Evolutionary conservation across 106 monocot genomes (phyloP), one percentile per base, ranked within the genome.

Genomic region (Iris macrosiphon): DNA sequence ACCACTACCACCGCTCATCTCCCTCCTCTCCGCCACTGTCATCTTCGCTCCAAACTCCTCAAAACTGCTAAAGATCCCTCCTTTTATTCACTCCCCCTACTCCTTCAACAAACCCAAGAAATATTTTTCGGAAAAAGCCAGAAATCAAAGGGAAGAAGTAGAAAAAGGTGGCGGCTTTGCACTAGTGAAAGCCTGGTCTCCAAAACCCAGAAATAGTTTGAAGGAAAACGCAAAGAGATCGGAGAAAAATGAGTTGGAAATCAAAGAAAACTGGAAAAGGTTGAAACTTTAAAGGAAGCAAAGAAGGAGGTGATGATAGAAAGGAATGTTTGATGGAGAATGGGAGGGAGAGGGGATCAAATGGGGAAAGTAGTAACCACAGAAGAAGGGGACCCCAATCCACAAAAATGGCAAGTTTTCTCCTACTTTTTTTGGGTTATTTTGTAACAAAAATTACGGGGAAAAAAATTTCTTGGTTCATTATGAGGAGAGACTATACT

Each of bases 11-110:
- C n/a, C n/a, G n/a, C n/a, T n/a, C n/a, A n/a, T n/a, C n/a, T n/a
- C n/a, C 18, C 10, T 60, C 61, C 25, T 45, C 40, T 68, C 68
- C 13, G 19, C 49, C 2, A 62, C 55, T 22, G 37, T 63, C 62
- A 62, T 63, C 52, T 52, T 54, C 42, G 13, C 53, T 51, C 34
- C 13, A 21, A 22, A 4, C 15, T 31, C 35, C 17, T 28, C 14
- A 2, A 52, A 17, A 13, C 25, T 6, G 4, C 13, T 10, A 57
- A 4, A 48, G 31, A 45, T 6, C 14, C 29, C 21, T 2, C 19
- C 23, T 24, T 35, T 35, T 10, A 35, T 10, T 6, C 4, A 35
- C 10, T 35, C 4, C 4, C 4, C 34, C 34, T 35, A 26, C 23
- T 9, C 19, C 10, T 7, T 40, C 37, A 30, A 45, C 12, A 25